Evolutionary conservation across 805 yeast genomes (phyloP).

Genomic region (Debaryomyces tyrocola): DNA sequence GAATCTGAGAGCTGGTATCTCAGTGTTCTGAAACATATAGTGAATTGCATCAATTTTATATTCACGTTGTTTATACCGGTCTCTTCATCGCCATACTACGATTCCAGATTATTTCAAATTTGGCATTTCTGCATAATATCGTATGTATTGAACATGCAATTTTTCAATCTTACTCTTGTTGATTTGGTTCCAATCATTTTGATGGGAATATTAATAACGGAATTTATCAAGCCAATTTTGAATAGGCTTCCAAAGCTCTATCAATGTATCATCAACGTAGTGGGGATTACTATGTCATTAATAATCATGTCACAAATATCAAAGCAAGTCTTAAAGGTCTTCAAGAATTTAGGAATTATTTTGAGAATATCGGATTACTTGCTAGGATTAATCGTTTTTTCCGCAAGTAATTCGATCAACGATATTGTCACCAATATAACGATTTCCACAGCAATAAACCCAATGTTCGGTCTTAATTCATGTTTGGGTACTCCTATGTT

Average conservation of each 20-base stretch:
- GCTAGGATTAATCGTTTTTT: slow-evolving; percentile 48
- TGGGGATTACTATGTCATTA: slow-evolving; percentile 26
- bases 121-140: slow-evolving; percentile 1
- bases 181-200: slow-evolving; percentile 8
- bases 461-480: slow-evolving; percentile 46
- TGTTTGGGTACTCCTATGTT: slow-evolving; percentile 56
- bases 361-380: slow-evolving; percentile 46
- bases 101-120: background rate
- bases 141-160: slow-evolving; percentile 15
- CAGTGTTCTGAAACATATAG: background rate
- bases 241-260: background rate
- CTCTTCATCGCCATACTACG: background rate
- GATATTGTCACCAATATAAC: slow-evolving; percentile 53
- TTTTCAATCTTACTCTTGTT: slow-evolving; percentile 11
- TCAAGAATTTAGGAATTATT: slow-evolving; percentile 47
- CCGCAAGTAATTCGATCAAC: slow-evolving; percentile 52
- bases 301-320: slow-evolving; percentile 28
- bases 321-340: slow-evolving; percentile 19
- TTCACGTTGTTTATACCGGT: slow-evolving; percentile 5
- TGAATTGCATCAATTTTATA: slow-evolving; percentile 3
- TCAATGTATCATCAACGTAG: slow-evolving; percentile 7
- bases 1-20: slow-evolving; percentile 1
- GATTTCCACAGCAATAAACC: slow-evolving; percentile 38
- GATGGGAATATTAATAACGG: slow-evolving; percentile 1
- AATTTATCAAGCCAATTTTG: background rate